These are phyloP conservation scores for Lasiodiplodia hormozganensis DNA, from an alignment of 2,329 filamentous ascomycete species.

Conservation along the genomic window DNA sequence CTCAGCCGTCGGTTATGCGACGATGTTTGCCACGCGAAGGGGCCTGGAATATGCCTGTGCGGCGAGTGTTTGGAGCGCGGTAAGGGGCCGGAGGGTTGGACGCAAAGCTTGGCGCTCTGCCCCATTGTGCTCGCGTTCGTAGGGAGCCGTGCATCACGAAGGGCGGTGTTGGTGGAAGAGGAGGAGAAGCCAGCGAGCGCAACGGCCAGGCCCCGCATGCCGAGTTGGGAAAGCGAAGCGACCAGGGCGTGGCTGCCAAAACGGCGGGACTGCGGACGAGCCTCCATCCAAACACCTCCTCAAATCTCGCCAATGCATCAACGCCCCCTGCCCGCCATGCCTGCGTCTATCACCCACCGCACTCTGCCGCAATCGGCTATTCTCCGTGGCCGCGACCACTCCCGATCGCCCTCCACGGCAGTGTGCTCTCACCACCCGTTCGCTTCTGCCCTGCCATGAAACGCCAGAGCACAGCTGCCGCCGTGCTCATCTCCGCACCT, in stretches of 20 bases:
- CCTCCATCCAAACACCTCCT: slow-evolving; percentile 19
- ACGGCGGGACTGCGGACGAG: slow-evolving; percentile 1
- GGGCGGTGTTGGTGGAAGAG: background rate
- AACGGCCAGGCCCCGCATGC: background rate
- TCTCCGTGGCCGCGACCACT: background rate
- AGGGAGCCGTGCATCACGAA: background rate
- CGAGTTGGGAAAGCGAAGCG: slow-evolving; percentile 7
- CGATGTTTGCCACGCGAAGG: slow-evolving; percentile 25
- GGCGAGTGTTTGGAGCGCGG: background rate
- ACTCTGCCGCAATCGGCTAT: slow-evolving; percentile 8
- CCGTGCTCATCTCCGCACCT: slow-evolving; percentile 20
- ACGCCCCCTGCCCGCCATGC: slow-evolving; percentile 3
- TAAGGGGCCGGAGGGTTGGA: background rate
- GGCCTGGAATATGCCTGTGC: background rate
- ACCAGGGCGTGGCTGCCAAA: background rate
- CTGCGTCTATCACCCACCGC: slow-evolving; percentile 23
- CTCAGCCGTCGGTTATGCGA: slow-evolving; percentile 17
- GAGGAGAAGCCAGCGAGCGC: background rate
- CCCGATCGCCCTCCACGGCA: slow-evolving; percentile 1
- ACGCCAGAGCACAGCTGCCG: slow-evolving; percentile 14
- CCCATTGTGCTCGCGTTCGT: background rate
- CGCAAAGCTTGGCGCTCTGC: slow-evolving; percentile 9
- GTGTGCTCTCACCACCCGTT: slow-evolving; percentile 16
- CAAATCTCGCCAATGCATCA: slow-evolving; percentile 23
- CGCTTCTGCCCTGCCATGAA: slow-evolving; percentile 13